A percentile compares a stretch with the other conserved stretches of the same genome.
These are phyloP conservation scores for Giardia muris DNA, from an alignment of 208 protist genomes.

Conservation along the genomic window DNA sequence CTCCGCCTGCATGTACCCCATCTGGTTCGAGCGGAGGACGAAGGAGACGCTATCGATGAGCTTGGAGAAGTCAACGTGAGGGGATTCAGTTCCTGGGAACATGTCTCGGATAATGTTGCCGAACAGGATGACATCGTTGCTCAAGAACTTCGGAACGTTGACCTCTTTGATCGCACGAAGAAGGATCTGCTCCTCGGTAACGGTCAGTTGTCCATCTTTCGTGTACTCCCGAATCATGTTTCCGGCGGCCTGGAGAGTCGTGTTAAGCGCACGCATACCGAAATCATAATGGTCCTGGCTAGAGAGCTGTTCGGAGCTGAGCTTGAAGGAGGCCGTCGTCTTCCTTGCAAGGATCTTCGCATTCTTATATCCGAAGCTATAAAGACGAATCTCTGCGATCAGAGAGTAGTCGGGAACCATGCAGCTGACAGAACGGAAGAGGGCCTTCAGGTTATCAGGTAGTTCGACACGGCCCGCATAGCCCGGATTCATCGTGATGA, in stretches of 20 bases:
- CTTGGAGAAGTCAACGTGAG: neutral
- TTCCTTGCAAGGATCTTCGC: slow-evolving; percentile 62
- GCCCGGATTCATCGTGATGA: slow-evolving; percentile 81
- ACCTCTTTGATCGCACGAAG: slow-evolving; percentile 34
- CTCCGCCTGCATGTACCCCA: slow-evolving; percentile 10
- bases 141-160: slow-evolving; percentile 50
- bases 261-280: slow-evolving; percentile 53
- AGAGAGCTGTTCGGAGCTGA: slow-evolving; percentile 52
- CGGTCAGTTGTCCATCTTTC: slow-evolving; percentile 51
- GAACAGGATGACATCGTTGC: slow-evolving; percentile 47
- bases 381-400: slow-evolving; percentile 95
- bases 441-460: slow-evolving; percentile 85
- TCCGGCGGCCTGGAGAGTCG: slow-evolving; percentile 49
- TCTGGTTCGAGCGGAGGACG: neutral
- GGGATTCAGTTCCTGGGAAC: slow-evolving; percentile 41
- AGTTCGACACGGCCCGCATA: slow-evolving; percentile 90
- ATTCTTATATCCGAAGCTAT: slow-evolving; percentile 50
- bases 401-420: slow-evolving; percentile 78
- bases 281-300: slow-evolving; percentile 59
- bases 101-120: slow-evolving; percentile 46
- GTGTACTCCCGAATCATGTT: slow-evolving; percentile 16
- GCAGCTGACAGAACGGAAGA: slow-evolving; percentile 92
- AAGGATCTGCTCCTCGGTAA: slow-evolving; percentile 23
- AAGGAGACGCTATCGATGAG: neutral
- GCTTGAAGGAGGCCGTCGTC: slow-evolving; percentile 44